phyloP scores from a whole-genome alignment of 2,329 filamentous ascomycete genomes.

The Phaeoacremonium minimum region DNA sequence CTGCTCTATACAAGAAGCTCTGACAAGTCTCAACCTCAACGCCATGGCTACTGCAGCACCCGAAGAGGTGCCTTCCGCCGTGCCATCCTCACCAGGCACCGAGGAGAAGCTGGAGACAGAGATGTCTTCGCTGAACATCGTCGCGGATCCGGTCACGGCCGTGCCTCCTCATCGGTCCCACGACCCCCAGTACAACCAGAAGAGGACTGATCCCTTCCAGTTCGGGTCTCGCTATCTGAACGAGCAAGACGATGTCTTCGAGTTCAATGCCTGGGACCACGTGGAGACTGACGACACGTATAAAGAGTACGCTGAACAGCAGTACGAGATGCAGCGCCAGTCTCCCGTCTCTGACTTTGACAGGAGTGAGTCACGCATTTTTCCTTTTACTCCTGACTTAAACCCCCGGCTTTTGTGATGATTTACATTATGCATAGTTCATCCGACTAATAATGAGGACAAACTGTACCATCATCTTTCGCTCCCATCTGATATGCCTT shows the following conservation, averaged over 20 bases:
- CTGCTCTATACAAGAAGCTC: not conserved
- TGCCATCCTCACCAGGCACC: not conserved
- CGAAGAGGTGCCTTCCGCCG: not conserved
- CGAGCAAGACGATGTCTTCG: conserved; percentile 84
- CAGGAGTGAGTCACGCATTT: conserved; percentile 54
- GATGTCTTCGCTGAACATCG: conserved; percentile 6
- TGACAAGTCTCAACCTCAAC: not conserved
- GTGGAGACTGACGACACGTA: conserved; percentile 90
- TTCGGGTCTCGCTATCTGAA: conserved; percentile 87
- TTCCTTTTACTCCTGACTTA: conserved; percentile 3
- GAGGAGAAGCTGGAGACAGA: conserved; percentile 8
- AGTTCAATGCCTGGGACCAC: conserved; percentile 99
- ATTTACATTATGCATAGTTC: conserved; percentile 63
- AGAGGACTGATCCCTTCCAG: conserved; percentile 88
- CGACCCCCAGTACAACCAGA: conserved; percentile 68
- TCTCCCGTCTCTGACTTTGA: conserved; percentile 91
- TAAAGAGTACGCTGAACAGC: conserved; percentile 77
- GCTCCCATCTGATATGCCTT: conserved; percentile 63
- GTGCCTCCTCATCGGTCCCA: conserved; percentile 64
- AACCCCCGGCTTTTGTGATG: conserved; percentile 25
- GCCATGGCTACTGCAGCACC: not conserved
- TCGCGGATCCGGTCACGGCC: not conserved
- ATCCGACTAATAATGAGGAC: conserved; percentile 65
- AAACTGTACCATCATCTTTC: conserved; percentile 52
- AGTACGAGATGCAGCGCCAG: conserved; percentile 80